phyloP scores from a whole-genome alignment of 805 yeast genomes.

The Ogataea haglerorum region DNA sequence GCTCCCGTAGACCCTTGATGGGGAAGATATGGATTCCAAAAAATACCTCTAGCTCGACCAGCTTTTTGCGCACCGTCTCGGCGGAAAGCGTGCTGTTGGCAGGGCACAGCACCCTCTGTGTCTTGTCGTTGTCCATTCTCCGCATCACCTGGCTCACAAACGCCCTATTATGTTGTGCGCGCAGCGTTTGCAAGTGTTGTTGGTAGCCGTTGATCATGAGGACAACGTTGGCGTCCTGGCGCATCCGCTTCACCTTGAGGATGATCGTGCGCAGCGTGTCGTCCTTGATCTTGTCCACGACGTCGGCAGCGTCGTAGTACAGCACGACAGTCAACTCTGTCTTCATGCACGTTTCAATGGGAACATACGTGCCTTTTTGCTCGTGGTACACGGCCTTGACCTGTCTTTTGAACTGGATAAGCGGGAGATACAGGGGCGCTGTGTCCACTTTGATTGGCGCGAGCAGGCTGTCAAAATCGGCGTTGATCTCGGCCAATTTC shows the following conservation, averaged over 20 bases:
- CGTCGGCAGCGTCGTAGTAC: constrained; percentile 44
- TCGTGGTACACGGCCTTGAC: constrained; percentile 47
- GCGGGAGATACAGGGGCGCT: constrained; percentile 35
- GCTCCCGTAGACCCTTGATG: constrained; percentile 44
- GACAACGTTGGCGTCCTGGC: constrained; percentile 33
- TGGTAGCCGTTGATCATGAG: constrained; percentile 49
- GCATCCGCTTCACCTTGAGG: constrained; percentile 21
- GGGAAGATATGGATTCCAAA: constrained; percentile 49
- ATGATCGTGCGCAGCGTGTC: constrained; percentile 27
- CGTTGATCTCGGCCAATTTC: constrained; percentile 28
- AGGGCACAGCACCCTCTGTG: constrained; percentile 10
- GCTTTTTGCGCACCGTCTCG: constrained; percentile 21
- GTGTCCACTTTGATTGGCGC: constrained; percentile 19
- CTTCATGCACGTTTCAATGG: constrained; percentile 37
- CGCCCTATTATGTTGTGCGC: constrained; percentile 41
- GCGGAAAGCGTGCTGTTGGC: constrained; percentile 10
- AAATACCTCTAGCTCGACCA: constrained; percentile 45
- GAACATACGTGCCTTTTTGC: constrained; percentile 50
- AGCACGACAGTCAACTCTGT: constrained; percentile 45
- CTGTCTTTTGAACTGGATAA: constrained; percentile 51
- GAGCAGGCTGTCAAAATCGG: constrained; percentile 15
- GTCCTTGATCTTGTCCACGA: constrained; percentile 35
- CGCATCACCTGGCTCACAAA: constrained; percentile 35
- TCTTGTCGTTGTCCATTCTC: constrained; percentile 12
- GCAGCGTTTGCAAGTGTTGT: constrained; percentile 42